Conservation (phyloP, 1,284 basidiomycete genomes). For the Melampsora medusae region DNA sequence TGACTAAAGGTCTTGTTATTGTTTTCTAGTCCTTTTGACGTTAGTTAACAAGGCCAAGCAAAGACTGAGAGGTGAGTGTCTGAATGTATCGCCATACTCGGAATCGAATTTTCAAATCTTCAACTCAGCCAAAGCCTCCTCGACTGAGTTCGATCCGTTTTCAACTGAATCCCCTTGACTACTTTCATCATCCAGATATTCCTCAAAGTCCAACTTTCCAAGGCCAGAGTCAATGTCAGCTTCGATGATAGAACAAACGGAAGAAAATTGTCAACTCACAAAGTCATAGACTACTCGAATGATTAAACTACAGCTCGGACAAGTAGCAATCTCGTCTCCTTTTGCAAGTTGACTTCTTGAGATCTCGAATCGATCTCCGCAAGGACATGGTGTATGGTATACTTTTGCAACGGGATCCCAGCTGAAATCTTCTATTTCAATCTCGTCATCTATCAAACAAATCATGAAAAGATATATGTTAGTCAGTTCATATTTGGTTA, state of each 20-base stretch:
- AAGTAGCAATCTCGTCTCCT: constrained; percentile 93
- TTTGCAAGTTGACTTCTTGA: constrained; percentile 78
- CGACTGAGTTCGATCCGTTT: not conserved
- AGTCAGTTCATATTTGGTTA: not conserved
- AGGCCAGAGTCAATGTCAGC: not conserved
- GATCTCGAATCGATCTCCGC: constrained; percentile 97
- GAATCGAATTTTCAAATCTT: not conserved
- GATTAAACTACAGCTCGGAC: constrained; percentile 90
- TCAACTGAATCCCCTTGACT: constrained; percentile 1
- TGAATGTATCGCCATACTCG: too few species aligned
- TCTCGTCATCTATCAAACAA: constrained; percentile 67
- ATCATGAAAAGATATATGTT: constrained; percentile 60
- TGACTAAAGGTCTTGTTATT: too few species aligned
- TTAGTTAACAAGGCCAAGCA: too few species aligned
- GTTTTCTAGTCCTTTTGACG: too few species aligned
- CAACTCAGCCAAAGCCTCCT: not conserved
- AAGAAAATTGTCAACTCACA: constrained; percentile 61
- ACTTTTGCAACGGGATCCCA: constrained; percentile 81
- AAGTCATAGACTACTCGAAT: constrained; percentile 94
- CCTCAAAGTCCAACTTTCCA: constrained; percentile 4
- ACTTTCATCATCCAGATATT: not conserved
- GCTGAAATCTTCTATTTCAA: constrained; percentile 92
- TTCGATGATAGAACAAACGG: not conserved
- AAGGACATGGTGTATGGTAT: constrained; percentile 95
- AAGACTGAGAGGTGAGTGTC: too few species aligned